Evolutionary conservation across 2,329 filamentous ascomycete species (phyloP).

Genomic region (Gaeumannomyces sp.): DNA sequence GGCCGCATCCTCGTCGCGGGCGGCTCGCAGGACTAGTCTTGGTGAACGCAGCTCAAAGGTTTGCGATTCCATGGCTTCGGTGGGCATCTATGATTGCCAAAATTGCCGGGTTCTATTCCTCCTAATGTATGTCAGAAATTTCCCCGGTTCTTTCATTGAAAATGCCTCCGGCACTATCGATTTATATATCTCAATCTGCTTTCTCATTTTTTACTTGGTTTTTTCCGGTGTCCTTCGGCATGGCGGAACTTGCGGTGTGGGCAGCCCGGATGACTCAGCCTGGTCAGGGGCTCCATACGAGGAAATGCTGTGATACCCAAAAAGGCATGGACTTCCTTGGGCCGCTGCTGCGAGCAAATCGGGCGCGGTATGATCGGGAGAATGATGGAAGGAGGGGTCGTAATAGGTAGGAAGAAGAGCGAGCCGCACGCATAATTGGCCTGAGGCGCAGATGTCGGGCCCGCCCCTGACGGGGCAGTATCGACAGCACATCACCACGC

Average conservation of each 20-base stretch:
- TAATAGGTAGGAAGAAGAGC: neutral
- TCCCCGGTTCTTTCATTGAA: neutral
- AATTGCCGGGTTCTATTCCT: neutral
- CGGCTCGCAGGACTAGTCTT: conserved; percentile 7
- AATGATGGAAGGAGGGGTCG: neutral
- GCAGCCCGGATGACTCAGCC: neutral
- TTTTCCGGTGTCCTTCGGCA: neutral
- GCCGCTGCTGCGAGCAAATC: neutral
- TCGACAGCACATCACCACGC: neutral
- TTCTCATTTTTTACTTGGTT: neutral
- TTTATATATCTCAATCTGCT: neutral
- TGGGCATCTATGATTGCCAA: neutral
- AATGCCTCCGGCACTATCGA: neutral
- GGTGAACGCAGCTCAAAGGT: conserved; percentile 3
- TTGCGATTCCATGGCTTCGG: neutral
- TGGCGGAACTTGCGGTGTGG: neutral
- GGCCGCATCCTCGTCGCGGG: conserved; percentile 1
- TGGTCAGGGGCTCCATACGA: neutral
- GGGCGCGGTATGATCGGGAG: neutral
- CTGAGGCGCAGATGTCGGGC: too few species aligned
- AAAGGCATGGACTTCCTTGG: neutral
- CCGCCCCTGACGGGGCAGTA: neutral
- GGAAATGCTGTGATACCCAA: neutral
- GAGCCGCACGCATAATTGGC: neutral
- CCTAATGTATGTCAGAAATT: neutral